Evolutionary conservation across 768 basidiomycete genomes (phyloP), one percentile per base, ranked within the genome.

Genomic region (Kwoniella dendrophila): DNA sequence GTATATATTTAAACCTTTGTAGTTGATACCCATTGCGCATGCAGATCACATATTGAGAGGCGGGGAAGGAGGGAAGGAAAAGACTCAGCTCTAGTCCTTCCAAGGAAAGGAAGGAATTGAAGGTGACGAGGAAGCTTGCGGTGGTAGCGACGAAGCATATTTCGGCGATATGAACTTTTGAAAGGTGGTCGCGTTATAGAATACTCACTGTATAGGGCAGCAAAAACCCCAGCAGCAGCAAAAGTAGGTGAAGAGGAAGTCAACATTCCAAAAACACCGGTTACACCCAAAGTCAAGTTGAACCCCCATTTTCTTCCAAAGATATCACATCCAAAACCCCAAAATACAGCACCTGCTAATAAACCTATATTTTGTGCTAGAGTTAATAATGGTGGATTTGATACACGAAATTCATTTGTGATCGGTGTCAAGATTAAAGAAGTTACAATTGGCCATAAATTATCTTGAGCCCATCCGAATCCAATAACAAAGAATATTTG

Each of bases 361-460:
- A 90, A 77, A 0, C 89, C 89, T 14, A 89, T 80, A 62, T 88
- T 88, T 72, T 87, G 87, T 1, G 85, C 87, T 4, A 91, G 83
- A 48, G 85, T 86, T 34, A 90, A 80, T 70, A 84, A 86, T 0
- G 86, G 86, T 0, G 85, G 85, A 43, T 84, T 71, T 59, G 85
- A 85, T 0, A 58, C 52, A 0, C 80, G 71, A 76, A 90, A 89
- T 71, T 90, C 89, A 59, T 84, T 83, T 26, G 86, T 79, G 12
- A 87, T 85, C 1, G 87, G 85, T 0, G 82, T 80, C 6, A 89
- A 80, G 48, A 89, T 88, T 0, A 90, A 82, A 2, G 86, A 84
- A 1, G 86, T 86, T 29, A 86, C 86, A 38, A 87, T 81, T 84
- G 87, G 67, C 40, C 44, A 53, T 54, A 64, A 49, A 45, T 73